Evolutionary conservation across 192 early-diverging fungal species (phyloP).

Genomic region (Paraglomus brasilianum): DNA sequence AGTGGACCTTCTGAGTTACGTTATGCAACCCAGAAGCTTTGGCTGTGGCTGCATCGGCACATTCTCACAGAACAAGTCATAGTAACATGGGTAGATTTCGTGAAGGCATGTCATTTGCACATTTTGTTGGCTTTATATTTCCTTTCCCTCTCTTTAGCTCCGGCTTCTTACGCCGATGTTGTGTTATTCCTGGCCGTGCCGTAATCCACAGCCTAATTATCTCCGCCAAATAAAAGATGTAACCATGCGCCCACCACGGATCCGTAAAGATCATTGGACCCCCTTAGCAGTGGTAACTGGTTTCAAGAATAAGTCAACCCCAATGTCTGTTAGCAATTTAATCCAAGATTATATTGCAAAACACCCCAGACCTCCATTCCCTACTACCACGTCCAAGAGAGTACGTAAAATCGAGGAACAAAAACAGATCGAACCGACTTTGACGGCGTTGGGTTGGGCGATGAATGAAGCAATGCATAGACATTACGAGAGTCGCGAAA

Average conservation of each 20-base stretch:
- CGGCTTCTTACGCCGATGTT: too few species aligned
- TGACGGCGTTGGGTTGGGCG: neutral
- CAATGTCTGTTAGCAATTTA: conserved; percentile 32
- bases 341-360: conserved; percentile 25
- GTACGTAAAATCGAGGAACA: neutral
- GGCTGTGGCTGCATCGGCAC: too few species aligned
- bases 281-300: conserved; percentile 43
- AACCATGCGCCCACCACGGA: conserved; percentile 30
- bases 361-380: conserved; percentile 29
- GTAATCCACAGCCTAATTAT: neutral
- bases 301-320: conserved; percentile 36
- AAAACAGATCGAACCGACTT: conserved; percentile 21
- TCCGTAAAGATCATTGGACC: conserved; percentile 46
- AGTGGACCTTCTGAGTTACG: too few species aligned
- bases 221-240: conserved; percentile 21
- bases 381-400: conserved; percentile 29
- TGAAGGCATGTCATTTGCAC: too few species aligned
- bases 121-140: too few species aligned
- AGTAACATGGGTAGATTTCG: too few species aligned
- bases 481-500: conserved; percentile 11
- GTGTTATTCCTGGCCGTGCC: too few species aligned
- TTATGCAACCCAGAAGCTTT: too few species aligned
- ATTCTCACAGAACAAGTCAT: too few species aligned
- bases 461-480: neutral
- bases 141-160: too few species aligned